Evolutionary conservation across 306 rosid genomes (phyloP).

Genomic region (Psophocarpus tetragonolobus): DNA sequence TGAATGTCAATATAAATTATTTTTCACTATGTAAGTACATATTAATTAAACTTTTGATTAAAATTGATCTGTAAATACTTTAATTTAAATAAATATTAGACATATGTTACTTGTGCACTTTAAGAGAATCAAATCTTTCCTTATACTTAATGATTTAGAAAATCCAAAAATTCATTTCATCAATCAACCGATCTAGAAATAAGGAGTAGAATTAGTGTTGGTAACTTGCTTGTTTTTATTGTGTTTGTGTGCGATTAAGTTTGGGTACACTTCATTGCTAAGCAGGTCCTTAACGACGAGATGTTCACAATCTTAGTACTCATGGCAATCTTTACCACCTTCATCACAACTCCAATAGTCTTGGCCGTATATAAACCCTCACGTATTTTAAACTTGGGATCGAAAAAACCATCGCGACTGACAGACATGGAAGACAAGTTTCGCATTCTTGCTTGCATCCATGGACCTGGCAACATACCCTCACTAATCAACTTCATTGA

Average conservation of each 20-base stretch:
- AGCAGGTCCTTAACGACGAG: slow-evolving; percentile 46
- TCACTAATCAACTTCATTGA: slow-evolving; percentile 43
- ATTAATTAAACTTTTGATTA: too few species aligned
- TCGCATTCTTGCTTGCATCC: slow-evolving; percentile 49
- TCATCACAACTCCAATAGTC: slow-evolving; percentile 47
- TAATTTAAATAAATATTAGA: too few species aligned
- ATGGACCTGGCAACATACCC: slow-evolving; percentile 36
- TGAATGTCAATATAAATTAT: too few species aligned
- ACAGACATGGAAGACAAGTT: slow-evolving; percentile 32
- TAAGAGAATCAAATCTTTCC: too few species aligned
- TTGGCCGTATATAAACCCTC: slow-evolving; percentile 42
- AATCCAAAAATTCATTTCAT: too few species aligned
- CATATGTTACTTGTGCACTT: too few species aligned
- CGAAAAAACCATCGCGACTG: neutral
- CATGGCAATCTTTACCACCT: slow-evolving; percentile 53
- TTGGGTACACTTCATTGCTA: too few species aligned
- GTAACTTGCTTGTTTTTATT: neutral
- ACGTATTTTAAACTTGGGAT: neutral
- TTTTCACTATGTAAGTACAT: too few species aligned
- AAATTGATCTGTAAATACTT: too few species aligned
- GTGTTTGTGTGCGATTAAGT: too few species aligned
- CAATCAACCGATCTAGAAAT: too few species aligned
- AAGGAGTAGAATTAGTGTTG: neutral
- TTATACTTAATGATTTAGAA: too few species aligned
- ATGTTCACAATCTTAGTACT: slow-evolving; percentile 46